phyloP scores from a whole-genome alignment of 192 early-diverging fungal genomes.

The Umbelopsis sp. region DNA sequence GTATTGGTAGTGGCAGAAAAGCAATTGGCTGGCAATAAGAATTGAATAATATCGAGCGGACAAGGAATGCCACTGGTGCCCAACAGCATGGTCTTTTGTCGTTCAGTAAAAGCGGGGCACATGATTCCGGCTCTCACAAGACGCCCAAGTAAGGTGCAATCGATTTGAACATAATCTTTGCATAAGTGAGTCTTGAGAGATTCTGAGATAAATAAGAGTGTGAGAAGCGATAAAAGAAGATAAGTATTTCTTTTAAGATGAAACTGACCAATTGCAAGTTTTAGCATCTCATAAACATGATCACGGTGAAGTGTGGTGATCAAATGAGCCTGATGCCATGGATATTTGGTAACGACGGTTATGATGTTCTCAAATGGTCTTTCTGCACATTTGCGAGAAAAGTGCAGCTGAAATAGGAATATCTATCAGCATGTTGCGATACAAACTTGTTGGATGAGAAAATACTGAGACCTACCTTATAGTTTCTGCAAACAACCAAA shows the following conservation, averaged over 20 bases:
- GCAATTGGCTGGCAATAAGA: constrained; percentile 3
- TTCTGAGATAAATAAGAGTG: constrained; percentile 42
- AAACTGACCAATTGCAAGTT: constrained; percentile 46
- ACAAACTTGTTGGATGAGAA: background rate
- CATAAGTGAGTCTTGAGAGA: constrained; percentile 60
- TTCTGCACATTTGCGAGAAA: constrained; percentile 54
- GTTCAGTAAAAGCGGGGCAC: constrained; percentile 74
- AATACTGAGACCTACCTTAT: constrained; percentile 54
- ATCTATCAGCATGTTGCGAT: background rate
- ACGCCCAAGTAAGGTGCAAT: constrained; percentile 52
- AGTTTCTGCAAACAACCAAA: constrained; percentile 70
- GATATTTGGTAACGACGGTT: constrained; percentile 69
- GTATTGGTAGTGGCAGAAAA: background rate
- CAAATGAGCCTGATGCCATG: constrained; percentile 68
- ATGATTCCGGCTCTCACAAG: constrained; percentile 67
- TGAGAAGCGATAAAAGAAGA: background rate
- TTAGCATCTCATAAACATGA: constrained; percentile 56
- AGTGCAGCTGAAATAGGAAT: background rate
- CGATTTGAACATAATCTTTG: constrained; percentile 63
- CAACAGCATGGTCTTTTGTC: constrained; percentile 70
- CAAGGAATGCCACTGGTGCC: constrained; percentile 14
- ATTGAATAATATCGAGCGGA: constrained; percentile 5
- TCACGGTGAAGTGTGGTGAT: constrained; percentile 64
- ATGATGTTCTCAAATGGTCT: constrained; percentile 81
- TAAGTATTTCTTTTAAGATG: background rate